phyloP scores from a whole-genome alignment of 2,329 filamentous ascomycete genomes.

The Sordariomycetes sp. region DNA sequence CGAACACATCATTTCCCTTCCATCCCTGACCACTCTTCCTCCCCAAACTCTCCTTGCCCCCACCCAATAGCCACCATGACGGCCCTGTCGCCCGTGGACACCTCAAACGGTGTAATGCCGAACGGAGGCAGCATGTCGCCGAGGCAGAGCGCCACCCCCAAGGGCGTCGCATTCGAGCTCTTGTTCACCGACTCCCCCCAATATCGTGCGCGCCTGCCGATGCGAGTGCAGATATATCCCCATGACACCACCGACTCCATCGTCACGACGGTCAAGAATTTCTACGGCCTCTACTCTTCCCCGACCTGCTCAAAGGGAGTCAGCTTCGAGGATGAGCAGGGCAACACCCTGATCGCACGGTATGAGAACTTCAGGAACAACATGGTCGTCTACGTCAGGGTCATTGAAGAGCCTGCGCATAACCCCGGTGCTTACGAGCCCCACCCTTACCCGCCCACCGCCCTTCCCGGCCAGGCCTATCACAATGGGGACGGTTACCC shows the following conservation, averaged over 20 bases:
- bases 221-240: slow-evolving; percentile 81
- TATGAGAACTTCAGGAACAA: slow-evolving; percentile 92
- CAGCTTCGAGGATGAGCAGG: slow-evolving; percentile 85
- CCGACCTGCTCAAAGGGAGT: slow-evolving; percentile 60
- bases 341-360: slow-evolving; percentile 82
- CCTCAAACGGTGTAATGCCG: slow-evolving; percentile 11
- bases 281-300: slow-evolving; percentile 86
- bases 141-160: slow-evolving; percentile 34
- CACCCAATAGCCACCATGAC: slow-evolving; percentile 22
- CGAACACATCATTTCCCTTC: background rate
- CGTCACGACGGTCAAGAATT: slow-evolving; percentile 96
- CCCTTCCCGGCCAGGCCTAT: slow-evolving; percentile 15
- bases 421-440: slow-evolving; percentile 37
- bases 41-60: background rate
- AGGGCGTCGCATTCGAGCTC: slow-evolving; percentile 70
- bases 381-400: slow-evolving; percentile 87
- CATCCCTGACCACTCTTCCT: background rate
- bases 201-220: slow-evolving; percentile 62
- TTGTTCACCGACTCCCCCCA: slow-evolving; percentile 55
- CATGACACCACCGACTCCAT: slow-evolving; percentile 97
- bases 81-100: slow-evolving; percentile 30
- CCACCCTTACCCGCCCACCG: slow-evolving; percentile 16
- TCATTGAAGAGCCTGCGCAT: slow-evolving; percentile 51
- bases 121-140: slow-evolving; percentile 1
- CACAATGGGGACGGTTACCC: slow-evolving; percentile 40